Evolutionary conservation across 441 rosid genomes (phyloP).

Genomic region (Jatropha podagrica): DNA sequence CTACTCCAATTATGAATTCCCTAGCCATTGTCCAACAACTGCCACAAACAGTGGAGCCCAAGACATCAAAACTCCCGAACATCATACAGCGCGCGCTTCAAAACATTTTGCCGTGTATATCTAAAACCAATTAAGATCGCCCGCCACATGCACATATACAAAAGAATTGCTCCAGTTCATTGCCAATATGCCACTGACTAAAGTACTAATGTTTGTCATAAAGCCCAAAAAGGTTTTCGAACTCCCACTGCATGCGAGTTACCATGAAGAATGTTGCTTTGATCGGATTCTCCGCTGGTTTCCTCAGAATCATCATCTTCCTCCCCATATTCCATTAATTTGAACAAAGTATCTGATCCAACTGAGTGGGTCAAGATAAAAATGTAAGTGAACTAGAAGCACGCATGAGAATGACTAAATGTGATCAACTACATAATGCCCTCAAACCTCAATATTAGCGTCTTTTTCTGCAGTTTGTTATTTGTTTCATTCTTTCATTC

Average conservation of each 20-base stretch:
- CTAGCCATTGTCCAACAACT: background rate
- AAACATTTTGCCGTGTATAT: background rate
- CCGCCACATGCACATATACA: background rate
- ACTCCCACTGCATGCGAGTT: constrained; percentile 25
- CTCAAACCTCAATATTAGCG: too few species aligned
- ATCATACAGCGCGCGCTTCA: background rate
- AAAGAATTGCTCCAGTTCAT: background rate
- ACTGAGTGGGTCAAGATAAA: constrained; percentile 2
- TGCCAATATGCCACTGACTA: constrained; percentile 3
- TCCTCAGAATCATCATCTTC: constrained; percentile 73
- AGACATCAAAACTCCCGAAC: background rate
- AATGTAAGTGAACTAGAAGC: constrained; percentile 11
- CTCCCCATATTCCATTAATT: constrained; percentile 91
- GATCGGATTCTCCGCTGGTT: constrained; percentile 30
- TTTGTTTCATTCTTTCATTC: background rate
- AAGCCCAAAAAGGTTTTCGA: constrained; percentile 74
- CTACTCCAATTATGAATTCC: background rate
- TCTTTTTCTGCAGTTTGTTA: background rate
- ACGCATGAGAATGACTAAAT: background rate
- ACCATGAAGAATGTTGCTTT: constrained; percentile 20
- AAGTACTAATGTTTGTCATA: constrained; percentile 26
- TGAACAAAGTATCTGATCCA: constrained; percentile 78
- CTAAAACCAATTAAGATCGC: background rate
- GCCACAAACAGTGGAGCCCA: background rate
- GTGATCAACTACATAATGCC: background rate